Evolutionary conservation across 805 yeast genomes (phyloP).

Genomic region (Myxozyma udenii): DNA sequence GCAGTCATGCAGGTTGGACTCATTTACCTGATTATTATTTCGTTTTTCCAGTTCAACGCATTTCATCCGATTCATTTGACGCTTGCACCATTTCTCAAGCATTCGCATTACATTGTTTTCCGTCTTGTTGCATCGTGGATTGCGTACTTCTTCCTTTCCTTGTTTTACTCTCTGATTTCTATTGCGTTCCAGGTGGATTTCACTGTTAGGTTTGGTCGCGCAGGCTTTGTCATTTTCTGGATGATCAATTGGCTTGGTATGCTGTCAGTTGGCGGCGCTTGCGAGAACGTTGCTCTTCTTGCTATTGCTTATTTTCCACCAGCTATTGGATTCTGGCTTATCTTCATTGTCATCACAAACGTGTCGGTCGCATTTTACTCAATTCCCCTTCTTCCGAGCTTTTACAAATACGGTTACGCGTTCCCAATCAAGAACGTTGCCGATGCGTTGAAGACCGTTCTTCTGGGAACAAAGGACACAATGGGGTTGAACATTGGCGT

Average conservation of each 20-base stretch:
- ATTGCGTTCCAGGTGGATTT: constrained; percentile 69
- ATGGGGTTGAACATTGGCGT: constrained; percentile 62
- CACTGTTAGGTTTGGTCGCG: constrained; percentile 55
- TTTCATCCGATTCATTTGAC: constrained; percentile 52
- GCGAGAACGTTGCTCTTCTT: constrained; percentile 60
- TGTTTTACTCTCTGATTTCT: constrained; percentile 58
- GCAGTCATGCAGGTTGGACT: constrained; percentile 77
- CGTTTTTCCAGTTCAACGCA: constrained; percentile 67
- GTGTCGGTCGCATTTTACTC: constrained; percentile 69
- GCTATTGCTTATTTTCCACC: constrained; percentile 58
- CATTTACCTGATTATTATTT: constrained; percentile 65
- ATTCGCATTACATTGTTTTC: constrained; percentile 50
- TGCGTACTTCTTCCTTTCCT: constrained; percentile 55
- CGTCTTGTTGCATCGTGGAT: constrained; percentile 51
- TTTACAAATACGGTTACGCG: constrained; percentile 64
- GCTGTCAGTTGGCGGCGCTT: constrained; percentile 74
- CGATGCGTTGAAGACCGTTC: constrained; percentile 58
- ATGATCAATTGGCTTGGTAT: constrained; percentile 62
- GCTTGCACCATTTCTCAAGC: constrained; percentile 48
- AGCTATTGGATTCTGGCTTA: constrained; percentile 64
- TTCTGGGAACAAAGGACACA: constrained; percentile 55
- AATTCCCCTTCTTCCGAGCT: constrained; percentile 53
- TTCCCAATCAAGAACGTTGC: constrained; percentile 67
- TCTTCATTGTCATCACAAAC: constrained; percentile 66
- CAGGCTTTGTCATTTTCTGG: constrained; percentile 77